Evolutionary conservation across 768 basidiomycete species (phyloP).

Genomic region (Hydnum rufescens): DNA sequence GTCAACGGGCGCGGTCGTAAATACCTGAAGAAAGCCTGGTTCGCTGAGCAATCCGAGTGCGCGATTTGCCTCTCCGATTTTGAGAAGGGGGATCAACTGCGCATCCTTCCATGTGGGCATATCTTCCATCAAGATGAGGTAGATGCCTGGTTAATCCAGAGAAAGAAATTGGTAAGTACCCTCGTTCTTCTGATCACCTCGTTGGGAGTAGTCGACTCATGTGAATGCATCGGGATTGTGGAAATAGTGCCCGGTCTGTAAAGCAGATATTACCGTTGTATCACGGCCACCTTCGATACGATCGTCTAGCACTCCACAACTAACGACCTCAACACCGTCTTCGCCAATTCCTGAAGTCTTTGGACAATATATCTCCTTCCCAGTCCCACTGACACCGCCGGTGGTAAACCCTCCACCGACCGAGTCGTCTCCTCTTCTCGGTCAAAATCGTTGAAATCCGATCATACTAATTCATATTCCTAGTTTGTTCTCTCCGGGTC

Average conservation of each 20-base stretch:
- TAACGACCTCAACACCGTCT: background rate
- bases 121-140: conserved; percentile 86
- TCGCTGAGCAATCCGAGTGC: conserved; percentile 67
- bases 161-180: conserved; percentile 70
- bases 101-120: conserved; percentile 85
- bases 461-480: no score
- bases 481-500: no score
- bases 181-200: background rate
- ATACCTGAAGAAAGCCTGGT: conserved; percentile 28
- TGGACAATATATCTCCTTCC: background rate
- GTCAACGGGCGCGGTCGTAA: conserved; percentile 2
- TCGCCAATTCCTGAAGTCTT: background rate
- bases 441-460: background rate
- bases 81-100: conserved; percentile 67
- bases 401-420: background rate
- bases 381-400: background rate
- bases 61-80: conserved; percentile 87
- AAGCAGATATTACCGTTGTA: conserved; percentile 59
- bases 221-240: conserved; percentile 5
- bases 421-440: background rate
- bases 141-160: conserved; percentile 78
- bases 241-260: conserved; percentile 76
- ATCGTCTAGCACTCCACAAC: background rate
- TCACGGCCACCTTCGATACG: background rate
- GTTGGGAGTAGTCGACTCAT: conserved; percentile 2